Evolutionary conservation across 2,329 filamentous ascomycete genomes (phyloP), one percentile per base, ranked within the genome.

Genomic region (Hyphodiscus sp.): DNA sequence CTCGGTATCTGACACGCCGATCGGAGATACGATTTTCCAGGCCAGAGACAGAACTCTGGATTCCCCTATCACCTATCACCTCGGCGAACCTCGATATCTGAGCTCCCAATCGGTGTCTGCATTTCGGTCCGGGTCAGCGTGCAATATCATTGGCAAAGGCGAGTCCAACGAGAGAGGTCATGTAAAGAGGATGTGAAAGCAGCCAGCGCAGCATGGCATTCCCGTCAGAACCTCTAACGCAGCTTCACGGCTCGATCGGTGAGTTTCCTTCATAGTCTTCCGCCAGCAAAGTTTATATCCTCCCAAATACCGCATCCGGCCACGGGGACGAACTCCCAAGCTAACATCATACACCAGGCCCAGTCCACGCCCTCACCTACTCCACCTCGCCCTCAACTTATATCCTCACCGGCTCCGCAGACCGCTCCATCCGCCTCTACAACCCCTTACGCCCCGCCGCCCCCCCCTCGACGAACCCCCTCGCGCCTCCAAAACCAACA

Each of bases 341-440:
- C 26, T 52, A 48, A 58, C 26, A 26, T 33, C 49, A 30, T 45
- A 20, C 64, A 26, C 23, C 23, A 88, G 85, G 83, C 55, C 84
- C 87, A 38, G 77, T 90, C 48, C 87, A 90, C 68, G 81, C 86
- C 47, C 75, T 90, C 51, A 76, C 81, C 50, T 90, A 90, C 71
- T 90, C 86, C 51, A 81, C 85, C 56, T 82, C 80, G 13, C 82
- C 86, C 16, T 86, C 85, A 42, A 86, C 84, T 2, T 90, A 90
- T 66, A 80, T 96, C 67, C 81, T 97, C 55, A 91, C 90, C 38
- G 91, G 92, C 65, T 90, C 86, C 33, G 81, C 89, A 49, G 92
- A 96, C 76, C 88, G 91, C 58, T 79, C 82, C 16, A 84, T 96
- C 68, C 85, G 91, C 53, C 85, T 96, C 42, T 95, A 91, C 75